These are phyloP conservation scores for Penicillium sp. DNA, from an alignment of 2,329 filamentous ascomycete species.

Conservation along the genomic window DNA sequence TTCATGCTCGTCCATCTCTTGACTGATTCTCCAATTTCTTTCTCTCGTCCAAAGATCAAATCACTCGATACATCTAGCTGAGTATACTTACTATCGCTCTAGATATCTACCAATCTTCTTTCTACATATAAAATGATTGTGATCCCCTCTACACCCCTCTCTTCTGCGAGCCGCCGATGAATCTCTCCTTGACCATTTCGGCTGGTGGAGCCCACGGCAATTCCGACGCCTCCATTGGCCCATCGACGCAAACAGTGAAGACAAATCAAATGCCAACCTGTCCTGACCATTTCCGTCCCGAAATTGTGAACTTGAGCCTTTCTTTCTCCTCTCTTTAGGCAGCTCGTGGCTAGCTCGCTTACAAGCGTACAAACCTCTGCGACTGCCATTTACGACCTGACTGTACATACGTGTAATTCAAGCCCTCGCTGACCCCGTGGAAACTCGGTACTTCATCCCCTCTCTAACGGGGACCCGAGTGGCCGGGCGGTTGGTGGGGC, in stretches of 20 bases:
- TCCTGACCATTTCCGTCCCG: background rate
- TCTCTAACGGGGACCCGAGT: slow-evolving; percentile 16
- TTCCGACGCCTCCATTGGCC: slow-evolving; percentile 15
- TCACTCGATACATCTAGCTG: background rate
- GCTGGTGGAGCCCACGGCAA: slow-evolving; percentile 15
- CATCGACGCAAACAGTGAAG: slow-evolving; percentile 15
- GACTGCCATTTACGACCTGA: too few relatives aligned
- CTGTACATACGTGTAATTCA: background rate
- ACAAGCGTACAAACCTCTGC: background rate
- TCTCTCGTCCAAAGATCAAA: background rate
- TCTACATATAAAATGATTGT: background rate
- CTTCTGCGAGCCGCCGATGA: background rate
- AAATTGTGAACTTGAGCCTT: background rate
- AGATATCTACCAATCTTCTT: too few relatives aligned
- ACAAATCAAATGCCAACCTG: background rate
- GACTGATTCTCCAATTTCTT: background rate
- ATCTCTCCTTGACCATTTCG: slow-evolving; percentile 5
- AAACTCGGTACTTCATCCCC: background rate
- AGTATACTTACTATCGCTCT: background rate
- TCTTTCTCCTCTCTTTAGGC: background rate
- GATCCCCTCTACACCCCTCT: background rate
- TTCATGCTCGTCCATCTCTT: background rate
- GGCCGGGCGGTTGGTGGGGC: slow-evolving; percentile 32
- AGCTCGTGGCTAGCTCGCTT: slow-evolving; percentile 5
- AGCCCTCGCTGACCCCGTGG: background rate